These are phyloP conservation scores for Chytriomyces sp. DNA, from an alignment of 192 early-diverging fungal species.

Conservation along the genomic window DNA sequence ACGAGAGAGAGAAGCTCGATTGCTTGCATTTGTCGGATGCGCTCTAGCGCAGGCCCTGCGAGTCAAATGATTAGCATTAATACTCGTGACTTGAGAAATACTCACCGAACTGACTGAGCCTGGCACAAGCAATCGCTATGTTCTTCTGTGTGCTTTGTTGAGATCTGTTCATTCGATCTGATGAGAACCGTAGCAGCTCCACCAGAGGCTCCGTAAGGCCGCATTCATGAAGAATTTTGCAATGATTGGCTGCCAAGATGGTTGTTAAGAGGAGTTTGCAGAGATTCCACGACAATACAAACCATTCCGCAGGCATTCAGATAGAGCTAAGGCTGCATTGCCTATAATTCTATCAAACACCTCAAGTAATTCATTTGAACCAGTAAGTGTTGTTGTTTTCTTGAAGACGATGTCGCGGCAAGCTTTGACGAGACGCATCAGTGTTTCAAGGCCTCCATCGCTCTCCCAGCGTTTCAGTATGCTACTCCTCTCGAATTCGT, in stretches of 20 bases:
- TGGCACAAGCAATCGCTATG: constrained; percentile 16
- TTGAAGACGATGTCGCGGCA: background rate
- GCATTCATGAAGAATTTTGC: background rate
- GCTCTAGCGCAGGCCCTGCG: background rate
- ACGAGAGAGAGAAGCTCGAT: constrained; percentile 8
- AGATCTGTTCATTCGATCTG: background rate
- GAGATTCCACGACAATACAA: background rate
- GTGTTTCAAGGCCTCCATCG: constrained; percentile 5
- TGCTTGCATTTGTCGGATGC: constrained; percentile 2
- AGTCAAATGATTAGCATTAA: background rate
- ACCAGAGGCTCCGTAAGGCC: background rate
- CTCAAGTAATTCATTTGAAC: background rate
- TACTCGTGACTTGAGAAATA: background rate
- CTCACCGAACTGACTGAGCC: constrained; percentile 13
- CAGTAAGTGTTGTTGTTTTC: background rate
- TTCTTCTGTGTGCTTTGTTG: constrained; percentile 8
- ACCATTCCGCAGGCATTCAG: constrained; percentile 18
- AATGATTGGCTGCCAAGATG: background rate
- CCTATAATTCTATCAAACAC: background rate
- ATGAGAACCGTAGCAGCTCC: background rate
- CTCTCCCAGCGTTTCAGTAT: background rate
- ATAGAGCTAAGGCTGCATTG: background rate
- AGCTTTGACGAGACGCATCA: background rate
- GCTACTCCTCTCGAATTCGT: background rate
- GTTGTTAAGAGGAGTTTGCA: background rate